Evolutionary conservation across 306 rosid genomes (phyloP), one percentile per base, ranked within the genome.

Genomic region (Vicia villosa): DNA sequence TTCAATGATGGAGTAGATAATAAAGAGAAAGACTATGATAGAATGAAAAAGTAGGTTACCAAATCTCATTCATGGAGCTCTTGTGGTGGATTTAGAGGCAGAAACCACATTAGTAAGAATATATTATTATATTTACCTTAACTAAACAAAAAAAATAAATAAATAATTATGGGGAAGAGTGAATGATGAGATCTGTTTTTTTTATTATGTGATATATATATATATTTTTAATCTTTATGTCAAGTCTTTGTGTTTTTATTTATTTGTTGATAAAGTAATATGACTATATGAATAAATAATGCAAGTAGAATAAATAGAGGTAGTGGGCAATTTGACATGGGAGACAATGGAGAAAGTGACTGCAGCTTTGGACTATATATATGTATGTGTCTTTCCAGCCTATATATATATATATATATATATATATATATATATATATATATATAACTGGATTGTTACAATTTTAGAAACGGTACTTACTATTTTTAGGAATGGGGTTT

Each of bases 41-140:
- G 70, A 75, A 63, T 68, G 63, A 77, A 37, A 61, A 67, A 77
- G 87, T 70, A 7, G 67, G 50, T 68, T 9, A 69, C 68, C 80
- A 65, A 74, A 69, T 40, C 26, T 50, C 63, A 40, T 56, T 73
- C 63, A 55, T 28, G 56, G 63, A 62, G 56, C 42, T 60, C 40
- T 22, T 37, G 76, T 16, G 16, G 42, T 19, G 47, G 63, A 58
- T 46, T 58, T 57, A n/a, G 65, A 46, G 56, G 45, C 38, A 71
- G 46, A 52, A 61, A n/a, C 56, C 45, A 50, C 56, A 74, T 61
- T 38, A 52, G 67, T 19, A 60, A 68, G 40, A 78, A 65, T 17
- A 36, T 34, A 26, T 51, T 47, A 56, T 62, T 20, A 52, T 20
- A 52, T 21, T 52, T 52, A 52, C 28, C 72, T 56, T 79, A 62